These are phyloP conservation scores for Clitopilus hobsonii DNA, from an alignment of 768 basidiomycete genomes.

Conservation along the genomic window DNA sequence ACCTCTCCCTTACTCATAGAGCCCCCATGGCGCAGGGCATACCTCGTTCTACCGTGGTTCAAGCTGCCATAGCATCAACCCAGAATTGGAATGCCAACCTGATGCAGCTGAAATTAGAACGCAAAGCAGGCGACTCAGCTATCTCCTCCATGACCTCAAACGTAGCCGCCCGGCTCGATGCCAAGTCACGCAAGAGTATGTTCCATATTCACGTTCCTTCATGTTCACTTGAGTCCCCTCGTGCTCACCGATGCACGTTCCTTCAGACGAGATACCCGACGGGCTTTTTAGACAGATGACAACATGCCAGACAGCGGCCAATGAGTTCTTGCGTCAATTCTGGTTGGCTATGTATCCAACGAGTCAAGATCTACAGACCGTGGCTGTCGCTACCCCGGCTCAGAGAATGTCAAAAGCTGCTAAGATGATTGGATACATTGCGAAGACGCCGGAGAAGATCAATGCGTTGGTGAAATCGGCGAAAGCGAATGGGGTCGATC, in stretches of 20 bases:
- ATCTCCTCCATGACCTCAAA: slow-evolving; percentile 74
- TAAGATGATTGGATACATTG: slow-evolving; percentile 85
- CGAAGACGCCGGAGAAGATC: slow-evolving; percentile 78
- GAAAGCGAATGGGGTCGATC: slow-evolving; percentile 57
- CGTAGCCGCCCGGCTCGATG: slow-evolving; percentile 67
- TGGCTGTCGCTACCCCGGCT: slow-evolving; percentile 47
- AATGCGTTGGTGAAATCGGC: slow-evolving; percentile 67
- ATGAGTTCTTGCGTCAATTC: slow-evolving; percentile 95
- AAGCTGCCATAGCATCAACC: not conserved
- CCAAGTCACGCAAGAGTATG: slow-evolving; percentile 61
- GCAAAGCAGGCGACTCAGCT: slow-evolving; percentile 63
- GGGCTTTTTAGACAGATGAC: slow-evolving; percentile 77
- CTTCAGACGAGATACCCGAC: slow-evolving; percentile 74
- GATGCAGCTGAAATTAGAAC: slow-evolving; percentile 61
- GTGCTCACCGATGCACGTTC: not conserved
- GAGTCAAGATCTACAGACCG: slow-evolving; percentile 46
- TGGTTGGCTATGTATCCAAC: slow-evolving; percentile 88
- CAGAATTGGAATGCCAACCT: not conserved
- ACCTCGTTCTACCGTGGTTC: slow-evolving; percentile 41
- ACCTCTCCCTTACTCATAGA: not conserved
- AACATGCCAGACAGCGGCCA: slow-evolving; percentile 88
- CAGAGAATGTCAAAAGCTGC: slow-evolving; percentile 75
- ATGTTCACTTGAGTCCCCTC: slow-evolving; percentile 6
- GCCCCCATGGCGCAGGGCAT: slow-evolving; percentile 1
- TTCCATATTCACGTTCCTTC: slow-evolving; percentile 4